These are phyloP conservation scores for Aspergillus clavatus DNA, from an alignment of 2,329 filamentous ascomycete genomes.

Conservation along the genomic window DNA sequence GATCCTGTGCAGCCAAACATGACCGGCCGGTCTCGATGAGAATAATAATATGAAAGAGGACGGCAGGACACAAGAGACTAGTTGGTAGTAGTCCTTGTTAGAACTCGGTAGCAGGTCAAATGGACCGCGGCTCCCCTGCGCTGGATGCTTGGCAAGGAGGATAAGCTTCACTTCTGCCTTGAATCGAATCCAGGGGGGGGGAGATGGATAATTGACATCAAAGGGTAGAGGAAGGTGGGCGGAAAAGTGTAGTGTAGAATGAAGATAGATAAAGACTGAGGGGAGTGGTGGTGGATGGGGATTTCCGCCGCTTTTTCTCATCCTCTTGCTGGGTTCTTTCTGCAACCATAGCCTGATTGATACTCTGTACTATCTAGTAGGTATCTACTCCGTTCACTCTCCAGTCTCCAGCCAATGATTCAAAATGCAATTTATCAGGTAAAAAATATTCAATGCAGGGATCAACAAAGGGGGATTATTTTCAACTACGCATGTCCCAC, in stretches of 20 bases:
- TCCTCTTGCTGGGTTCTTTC: too few relatives aligned
- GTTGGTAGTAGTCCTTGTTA: background rate
- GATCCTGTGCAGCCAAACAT: constrained; percentile 11
- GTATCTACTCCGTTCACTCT: too few relatives aligned
- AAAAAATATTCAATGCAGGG: constrained; percentile 11
- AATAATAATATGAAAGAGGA: background rate
- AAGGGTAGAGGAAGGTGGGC: background rate
- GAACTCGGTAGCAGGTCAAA: background rate
- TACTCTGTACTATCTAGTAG: too few relatives aligned
- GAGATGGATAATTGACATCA: background rate
- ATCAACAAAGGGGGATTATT: constrained; percentile 15
- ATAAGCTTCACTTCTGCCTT: background rate
- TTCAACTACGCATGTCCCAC: constrained; percentile 7
- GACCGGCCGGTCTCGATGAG: constrained; percentile 8
- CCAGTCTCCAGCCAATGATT: too few relatives aligned
- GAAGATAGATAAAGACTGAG: too few relatives aligned
- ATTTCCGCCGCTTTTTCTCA: too few relatives aligned
- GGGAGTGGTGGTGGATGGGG: too few relatives aligned
- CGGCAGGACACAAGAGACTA: background rate
- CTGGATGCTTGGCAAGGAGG: background rate
- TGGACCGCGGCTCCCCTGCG: background rate
- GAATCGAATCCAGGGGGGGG: background rate
- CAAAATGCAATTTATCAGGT: too few relatives aligned
- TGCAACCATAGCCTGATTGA: too few relatives aligned
- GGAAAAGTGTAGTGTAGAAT: background rate